Conservation (phyloP, 371 early-diverging fungal genomes). For the Umbelopsis sp. region DNA sequence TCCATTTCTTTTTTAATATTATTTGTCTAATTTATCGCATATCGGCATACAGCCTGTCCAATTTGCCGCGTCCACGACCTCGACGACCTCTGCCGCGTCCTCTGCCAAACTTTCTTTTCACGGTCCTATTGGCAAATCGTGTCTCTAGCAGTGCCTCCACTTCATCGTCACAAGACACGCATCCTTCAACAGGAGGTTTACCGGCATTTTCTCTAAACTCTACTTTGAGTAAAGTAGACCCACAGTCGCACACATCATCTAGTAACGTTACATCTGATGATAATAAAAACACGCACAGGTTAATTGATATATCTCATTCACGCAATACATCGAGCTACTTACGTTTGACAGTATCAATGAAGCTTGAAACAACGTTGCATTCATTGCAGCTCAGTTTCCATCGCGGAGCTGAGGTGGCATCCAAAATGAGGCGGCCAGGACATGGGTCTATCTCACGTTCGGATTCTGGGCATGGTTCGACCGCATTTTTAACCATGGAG, state of each 20-base stretch:
- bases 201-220: slow-evolving; percentile 55
- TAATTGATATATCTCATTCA: not conserved
- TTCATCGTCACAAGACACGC: slow-evolving; percentile 57
- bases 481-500: slow-evolving; percentile 49
- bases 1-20: not conserved
- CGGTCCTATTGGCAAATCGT: slow-evolving; percentile 32
- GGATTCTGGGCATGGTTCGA: slow-evolving; percentile 51
- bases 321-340: not conserved
- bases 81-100: slow-evolving; percentile 24
- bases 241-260: slow-evolving; percentile 49
- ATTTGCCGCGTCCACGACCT: slow-evolving; percentile 31
- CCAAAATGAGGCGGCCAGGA: slow-evolving; percentile 48
- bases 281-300: not conserved
- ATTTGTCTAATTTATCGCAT: slow-evolving; percentile 22
- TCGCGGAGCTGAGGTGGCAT: slow-evolving; percentile 57
- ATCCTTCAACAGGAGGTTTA: slow-evolving; percentile 38
- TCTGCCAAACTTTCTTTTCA: slow-evolving; percentile 25
- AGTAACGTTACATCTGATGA: slow-evolving; percentile 37
- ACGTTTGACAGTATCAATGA: slow-evolving; percentile 51
- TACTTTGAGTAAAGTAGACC: slow-evolving; percentile 40
- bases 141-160: slow-evolving; percentile 45
- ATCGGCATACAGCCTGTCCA: slow-evolving; percentile 35
- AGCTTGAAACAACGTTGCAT: slow-evolving; percentile 51
- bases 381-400: slow-evolving; percentile 59
- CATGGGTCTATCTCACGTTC: slow-evolving; percentile 41